These are phyloP conservation scores for Epichloe sibirici DNA, from an alignment of 2,329 filamentous ascomycete species.

Conservation along the genomic window DNA sequence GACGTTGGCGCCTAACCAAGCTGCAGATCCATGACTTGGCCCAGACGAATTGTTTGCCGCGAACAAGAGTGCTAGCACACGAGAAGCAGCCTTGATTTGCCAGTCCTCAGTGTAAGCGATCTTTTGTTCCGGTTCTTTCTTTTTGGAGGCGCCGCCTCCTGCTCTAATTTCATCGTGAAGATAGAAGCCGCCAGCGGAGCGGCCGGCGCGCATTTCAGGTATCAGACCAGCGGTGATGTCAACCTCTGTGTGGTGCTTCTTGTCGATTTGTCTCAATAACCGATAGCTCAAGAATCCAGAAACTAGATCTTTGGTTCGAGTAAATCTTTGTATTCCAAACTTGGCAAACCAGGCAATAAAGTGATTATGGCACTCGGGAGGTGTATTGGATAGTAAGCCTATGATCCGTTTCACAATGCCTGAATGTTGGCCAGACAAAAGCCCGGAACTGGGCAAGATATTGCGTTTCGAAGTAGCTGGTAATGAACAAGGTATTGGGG, in stretches of 20 bases:
- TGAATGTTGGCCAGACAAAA: constrained; percentile 56
- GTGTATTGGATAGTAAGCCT: constrained; percentile 65
- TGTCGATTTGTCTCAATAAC: constrained; percentile 57
- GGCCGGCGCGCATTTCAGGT: constrained; percentile 57
- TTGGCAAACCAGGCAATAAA: constrained; percentile 69
- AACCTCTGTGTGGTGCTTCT: constrained; percentile 45
- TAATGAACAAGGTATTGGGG: background rate
- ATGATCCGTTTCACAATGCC: constrained; percentile 76
- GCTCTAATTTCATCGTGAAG: constrained; percentile 65
- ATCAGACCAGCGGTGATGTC: constrained; percentile 57
- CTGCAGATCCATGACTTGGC: constrained; percentile 22
- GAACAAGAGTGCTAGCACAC: constrained; percentile 70
- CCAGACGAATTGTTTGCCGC: constrained; percentile 56
- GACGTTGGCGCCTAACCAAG: constrained; percentile 7
- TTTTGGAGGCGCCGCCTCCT: constrained; percentile 33
- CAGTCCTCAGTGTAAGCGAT: constrained; percentile 70
- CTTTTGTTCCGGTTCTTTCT: constrained; percentile 41
- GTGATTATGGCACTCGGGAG: constrained; percentile 63
- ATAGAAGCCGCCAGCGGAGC: constrained; percentile 45
- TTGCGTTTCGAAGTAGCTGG: background rate
- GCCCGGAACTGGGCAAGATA: constrained; percentile 24
- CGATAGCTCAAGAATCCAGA: constrained; percentile 73
- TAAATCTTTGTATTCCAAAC: constrained; percentile 54
- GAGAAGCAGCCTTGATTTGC: constrained; percentile 73
- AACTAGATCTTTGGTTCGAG: constrained; percentile 63